A percentile compares a stretch with the other conserved stretches of the same genome.
These are phyloP conservation scores for Malassezia yamatoensis DNA, from an alignment of 1,284 basidiomycete genomes.

Conservation along the genomic window DNA sequence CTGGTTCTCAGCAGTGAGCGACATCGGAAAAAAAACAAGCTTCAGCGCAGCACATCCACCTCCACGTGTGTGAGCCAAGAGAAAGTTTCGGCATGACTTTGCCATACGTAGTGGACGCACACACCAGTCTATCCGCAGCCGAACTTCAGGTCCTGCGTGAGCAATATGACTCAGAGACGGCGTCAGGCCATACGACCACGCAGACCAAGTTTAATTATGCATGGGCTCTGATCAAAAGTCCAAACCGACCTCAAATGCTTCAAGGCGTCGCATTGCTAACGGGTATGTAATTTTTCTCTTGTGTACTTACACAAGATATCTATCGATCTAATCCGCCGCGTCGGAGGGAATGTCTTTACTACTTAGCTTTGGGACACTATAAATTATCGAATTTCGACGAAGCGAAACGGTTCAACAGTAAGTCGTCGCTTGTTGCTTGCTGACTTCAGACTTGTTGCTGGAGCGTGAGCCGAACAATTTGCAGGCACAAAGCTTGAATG, in stretches of 20 bases:
- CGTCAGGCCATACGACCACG: conserved; percentile 69
- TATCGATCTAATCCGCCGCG: conserved; percentile 78
- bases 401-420: conserved; percentile 71
- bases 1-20: no score
- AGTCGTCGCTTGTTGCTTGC: conserved; percentile 52
- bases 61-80: background rate
- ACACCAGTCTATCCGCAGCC: conserved; percentile 74
- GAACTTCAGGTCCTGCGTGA: conserved; percentile 75
- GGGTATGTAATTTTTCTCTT: conserved; percentile 51
- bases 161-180: conserved; percentile 79
- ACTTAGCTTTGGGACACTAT: conserved; percentile 89
- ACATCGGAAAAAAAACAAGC: no score
- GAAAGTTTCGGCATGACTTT: conserved; percentile 48
- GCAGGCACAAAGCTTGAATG: conserved; percentile 75
- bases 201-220: conserved; percentile 99
- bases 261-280: conserved; percentile 77
- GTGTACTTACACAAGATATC: conserved; percentile 50
- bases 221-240: conserved; percentile 56
- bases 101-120: conserved; percentile 92
- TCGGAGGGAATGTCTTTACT: conserved; percentile 90
- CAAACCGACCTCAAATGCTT: conserved; percentile 51
- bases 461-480: conserved; percentile 89
- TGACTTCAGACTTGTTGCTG: conserved; percentile 59
- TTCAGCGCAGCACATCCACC: background rate
- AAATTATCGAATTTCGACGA: conserved; percentile 94